Percentiles rank a stretch among this genome's conserved stretches.
These are phyloP conservation scores for Xanthoconium stramineum DNA, from an alignment of 768 basidiomycete species.

Conservation along the genomic window DNA sequence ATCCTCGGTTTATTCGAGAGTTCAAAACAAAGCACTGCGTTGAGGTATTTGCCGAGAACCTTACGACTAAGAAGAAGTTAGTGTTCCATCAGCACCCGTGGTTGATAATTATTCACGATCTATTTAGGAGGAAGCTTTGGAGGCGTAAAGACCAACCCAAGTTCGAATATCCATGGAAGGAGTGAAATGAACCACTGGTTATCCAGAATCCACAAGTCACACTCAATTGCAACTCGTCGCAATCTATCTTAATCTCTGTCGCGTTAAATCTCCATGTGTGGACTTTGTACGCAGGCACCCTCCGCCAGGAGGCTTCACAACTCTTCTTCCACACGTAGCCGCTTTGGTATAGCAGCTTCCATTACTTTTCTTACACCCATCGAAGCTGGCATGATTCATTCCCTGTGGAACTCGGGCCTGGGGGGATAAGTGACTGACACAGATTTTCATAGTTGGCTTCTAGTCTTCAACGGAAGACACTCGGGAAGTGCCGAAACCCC, in stretches of 20 bases:
- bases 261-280: background rate
- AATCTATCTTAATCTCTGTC: background rate
- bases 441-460: no score
- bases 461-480: no score
- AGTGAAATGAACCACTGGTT: constrained; percentile 37
- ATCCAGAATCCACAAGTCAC: background rate
- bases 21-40: constrained; percentile 84
- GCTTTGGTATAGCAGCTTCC: background rate
- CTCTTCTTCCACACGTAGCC: background rate
- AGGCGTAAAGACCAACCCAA: constrained; percentile 82
- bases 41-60: constrained; percentile 84
- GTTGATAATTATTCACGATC: constrained; percentile 3
- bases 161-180: constrained; percentile 87
- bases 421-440: no score
- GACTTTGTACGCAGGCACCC: background rate
- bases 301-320: background rate
- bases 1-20: constrained; percentile 91
- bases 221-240: background rate
- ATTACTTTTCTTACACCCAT: background rate
- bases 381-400: background rate
- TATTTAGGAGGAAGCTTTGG: constrained; percentile 83
- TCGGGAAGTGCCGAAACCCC: background rate
- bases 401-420: background rate
- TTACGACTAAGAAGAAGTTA: constrained; percentile 87
- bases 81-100: constrained; percentile 26